Conservation (phyloP, 306 rosid genomes). For the Hippophae rhamnoides region DNA sequence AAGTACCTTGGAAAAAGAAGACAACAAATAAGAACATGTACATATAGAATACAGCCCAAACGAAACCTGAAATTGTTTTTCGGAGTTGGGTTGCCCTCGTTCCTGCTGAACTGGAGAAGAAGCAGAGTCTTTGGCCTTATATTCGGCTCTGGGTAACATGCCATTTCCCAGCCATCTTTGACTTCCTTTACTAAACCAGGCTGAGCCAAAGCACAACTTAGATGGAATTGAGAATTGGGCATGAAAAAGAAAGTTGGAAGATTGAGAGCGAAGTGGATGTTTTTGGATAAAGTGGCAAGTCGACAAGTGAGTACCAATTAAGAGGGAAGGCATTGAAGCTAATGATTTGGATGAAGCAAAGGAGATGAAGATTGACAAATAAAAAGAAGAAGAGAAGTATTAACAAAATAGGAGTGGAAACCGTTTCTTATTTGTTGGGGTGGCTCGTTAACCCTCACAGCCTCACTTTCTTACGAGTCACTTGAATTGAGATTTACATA, state of each 20-base stretch:
- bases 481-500: too few relatives aligned
- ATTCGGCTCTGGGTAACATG: constrained; percentile 65
- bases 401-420: constrained; percentile 1
- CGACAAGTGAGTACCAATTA: constrained; percentile 39
- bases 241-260: constrained; percentile 18
- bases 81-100: constrained; percentile 38
- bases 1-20: constrained; percentile 10
- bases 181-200: constrained; percentile 27
- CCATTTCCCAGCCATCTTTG: constrained; percentile 35
- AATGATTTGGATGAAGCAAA: constrained; percentile 1
- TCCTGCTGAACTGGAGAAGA: constrained; percentile 40
- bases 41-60: too few relatives aligned
- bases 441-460: too few relatives aligned
- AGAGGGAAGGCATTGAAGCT: constrained; percentile 47
- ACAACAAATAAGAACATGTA: constrained; percentile 20
- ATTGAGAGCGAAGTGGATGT: constrained; percentile 11
- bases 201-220: constrained; percentile 29
- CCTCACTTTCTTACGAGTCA: too few relatives aligned
- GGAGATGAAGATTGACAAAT: not conserved
- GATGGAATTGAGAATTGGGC: constrained; percentile 24
- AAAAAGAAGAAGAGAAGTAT: not conserved
- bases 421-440: not conserved
- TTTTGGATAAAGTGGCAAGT: constrained; percentile 28
- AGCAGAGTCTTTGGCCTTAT: constrained; percentile 38
- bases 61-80: constrained; percentile 34